phyloP scores from a whole-genome alignment of 352 stramenopile species.

The Phytopythium helicoides region DNA sequence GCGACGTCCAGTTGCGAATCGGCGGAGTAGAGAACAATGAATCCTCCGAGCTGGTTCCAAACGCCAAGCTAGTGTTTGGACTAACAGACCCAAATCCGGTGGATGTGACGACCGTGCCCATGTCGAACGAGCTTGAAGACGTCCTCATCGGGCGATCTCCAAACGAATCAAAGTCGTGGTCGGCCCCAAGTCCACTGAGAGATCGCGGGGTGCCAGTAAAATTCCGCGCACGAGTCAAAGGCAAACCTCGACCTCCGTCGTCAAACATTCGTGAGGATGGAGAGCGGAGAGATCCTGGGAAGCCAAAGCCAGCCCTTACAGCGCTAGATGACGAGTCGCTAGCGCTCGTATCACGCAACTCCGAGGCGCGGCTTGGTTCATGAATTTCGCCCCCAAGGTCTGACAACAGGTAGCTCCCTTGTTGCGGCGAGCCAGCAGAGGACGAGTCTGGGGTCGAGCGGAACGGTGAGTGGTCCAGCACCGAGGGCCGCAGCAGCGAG shows the following conservation, averaged over 20 bases:
- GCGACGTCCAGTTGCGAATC: constrained; percentile 2
- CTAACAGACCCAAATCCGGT: background rate
- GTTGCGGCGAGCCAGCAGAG: constrained; percentile 10
- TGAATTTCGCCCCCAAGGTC: constrained; percentile 63
- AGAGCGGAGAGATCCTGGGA: constrained; percentile 27
- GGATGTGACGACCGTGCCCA: constrained; percentile 4
- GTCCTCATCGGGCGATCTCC: background rate
- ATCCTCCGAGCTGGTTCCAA: background rate
- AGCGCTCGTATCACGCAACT: constrained; percentile 13
- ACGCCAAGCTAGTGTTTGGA: background rate
- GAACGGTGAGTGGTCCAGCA: constrained; percentile 25
- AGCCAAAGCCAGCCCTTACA: constrained; percentile 22
- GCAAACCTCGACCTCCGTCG: constrained; percentile 6
- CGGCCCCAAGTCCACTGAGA: background rate
- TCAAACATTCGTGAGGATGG: constrained; percentile 28
- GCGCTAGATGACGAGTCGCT: background rate
- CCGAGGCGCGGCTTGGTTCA: constrained; percentile 17
- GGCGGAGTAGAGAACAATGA: background rate
- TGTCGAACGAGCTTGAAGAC: constrained; percentile 7
- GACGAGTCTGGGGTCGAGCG: constrained; percentile 5
- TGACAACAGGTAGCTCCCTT: constrained; percentile 42
- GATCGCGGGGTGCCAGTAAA: background rate
- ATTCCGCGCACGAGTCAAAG: constrained; percentile 2
- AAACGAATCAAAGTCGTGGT: background rate
- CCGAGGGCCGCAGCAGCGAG: constrained; percentile 16